Evolutionary conservation across 23 red algal genomes (phyloP).

Genomic region (Chondrus crispus): DNA sequence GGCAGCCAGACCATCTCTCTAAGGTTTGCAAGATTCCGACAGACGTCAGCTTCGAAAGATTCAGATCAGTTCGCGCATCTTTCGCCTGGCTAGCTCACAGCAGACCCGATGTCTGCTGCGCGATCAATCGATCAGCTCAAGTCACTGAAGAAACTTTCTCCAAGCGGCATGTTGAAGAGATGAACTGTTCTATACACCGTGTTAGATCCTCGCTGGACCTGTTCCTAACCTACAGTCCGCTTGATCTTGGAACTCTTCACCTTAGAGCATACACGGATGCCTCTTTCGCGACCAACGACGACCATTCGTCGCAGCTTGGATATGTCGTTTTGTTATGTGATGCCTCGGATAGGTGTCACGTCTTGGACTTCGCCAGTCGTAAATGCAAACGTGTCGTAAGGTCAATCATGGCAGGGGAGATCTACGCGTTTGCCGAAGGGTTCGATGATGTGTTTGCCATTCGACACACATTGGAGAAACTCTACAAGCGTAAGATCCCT

Average conservation of each 20-base stretch:
- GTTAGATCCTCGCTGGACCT: no score
- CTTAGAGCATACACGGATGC: background rate
- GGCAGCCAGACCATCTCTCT: background rate
- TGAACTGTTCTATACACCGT: no score
- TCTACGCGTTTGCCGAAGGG: conserved; percentile 20
- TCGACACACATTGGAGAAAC: background rate
- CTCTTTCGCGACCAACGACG: background rate
- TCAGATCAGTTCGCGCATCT: background rate
- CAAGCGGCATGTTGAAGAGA: background rate
- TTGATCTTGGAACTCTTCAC: no score
- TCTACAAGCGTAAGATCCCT: background rate
- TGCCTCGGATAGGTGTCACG: background rate
- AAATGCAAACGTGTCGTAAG: background rate
- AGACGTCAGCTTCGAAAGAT: background rate
- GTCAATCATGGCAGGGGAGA: conserved; percentile 14
- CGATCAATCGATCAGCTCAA: background rate
- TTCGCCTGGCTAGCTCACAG: background rate
- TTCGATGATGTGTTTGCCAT: conserved; percentile 20
- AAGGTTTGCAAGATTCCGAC: background rate
- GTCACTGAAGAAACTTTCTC: background rate
- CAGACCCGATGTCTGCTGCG: conserved; percentile 7
- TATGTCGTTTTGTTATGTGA: conserved; percentile 1
- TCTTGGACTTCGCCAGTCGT: background rate
- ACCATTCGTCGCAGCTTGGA: background rate
- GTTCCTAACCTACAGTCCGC: no score